Evolutionary conservation across 2,329 filamentous ascomycete species (phyloP), one percentile per base, ranked within the genome.

Genomic region (Xylaria sp.): DNA sequence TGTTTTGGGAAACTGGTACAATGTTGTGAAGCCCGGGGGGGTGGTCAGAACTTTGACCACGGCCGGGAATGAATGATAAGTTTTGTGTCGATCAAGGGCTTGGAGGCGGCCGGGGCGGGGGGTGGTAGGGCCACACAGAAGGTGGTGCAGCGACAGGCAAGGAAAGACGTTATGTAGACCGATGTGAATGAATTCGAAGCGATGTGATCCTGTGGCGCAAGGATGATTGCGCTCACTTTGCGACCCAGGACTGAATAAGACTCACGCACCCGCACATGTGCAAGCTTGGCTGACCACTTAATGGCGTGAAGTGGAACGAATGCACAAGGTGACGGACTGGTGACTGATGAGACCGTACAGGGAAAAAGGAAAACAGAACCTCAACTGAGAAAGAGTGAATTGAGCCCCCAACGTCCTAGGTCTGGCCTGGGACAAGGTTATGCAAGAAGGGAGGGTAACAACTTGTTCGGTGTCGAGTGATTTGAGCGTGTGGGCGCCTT

Each of bases 1-100:
- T 73, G 64, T 66, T 70, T 70, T 66, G 54, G 69, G 69, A 65
- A 71, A 68, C 65, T 69, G 62, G 62, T 63, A 62, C 57, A 58
- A 60, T 64, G 59, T 48, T 61, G 60, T 58, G 60, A 63, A 56
- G 50, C 53, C 58, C 8, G 63, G 67, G 66, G 59, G 63, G 23
- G 23, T 64, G 65, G 61, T 63, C 59, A 64, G 64, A 55, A 64
- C 63, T 58, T 59, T 62, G 66, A 65, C 65, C 61, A 63, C 64
- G 57, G 62, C 61, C 58, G 63, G 60, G 64, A 30, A 30, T 30
- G 54, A 35, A 59, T 62, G 60, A 64, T 64, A 64, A 61, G 37
- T 52, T 30, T 51, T 16, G 3, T 67, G 68, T 69, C 63, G 69
- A 69, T 70, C 67, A 60, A 62, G 57, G 62, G 52, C 60, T 60